Evolutionary conservation across 345 rosid genomes (phyloP).

Genomic region (Camelina sativa): DNA sequence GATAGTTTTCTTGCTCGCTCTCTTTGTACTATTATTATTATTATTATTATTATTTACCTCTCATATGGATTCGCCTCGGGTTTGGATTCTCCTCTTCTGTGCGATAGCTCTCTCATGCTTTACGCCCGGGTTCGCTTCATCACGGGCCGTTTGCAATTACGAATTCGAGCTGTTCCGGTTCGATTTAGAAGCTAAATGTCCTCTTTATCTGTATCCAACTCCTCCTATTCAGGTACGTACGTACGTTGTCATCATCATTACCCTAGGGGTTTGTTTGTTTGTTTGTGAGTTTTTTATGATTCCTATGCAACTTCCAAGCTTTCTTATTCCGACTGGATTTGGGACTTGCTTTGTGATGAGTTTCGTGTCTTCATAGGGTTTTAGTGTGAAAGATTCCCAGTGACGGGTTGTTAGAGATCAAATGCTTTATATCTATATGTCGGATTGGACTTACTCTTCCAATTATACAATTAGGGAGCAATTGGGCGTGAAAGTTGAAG

Average conservation of each 20-base stretch:
- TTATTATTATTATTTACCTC: too few relatives aligned
- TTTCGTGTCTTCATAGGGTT: conserved; percentile 8
- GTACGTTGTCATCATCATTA: conserved; percentile 10
- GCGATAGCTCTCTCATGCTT: conserved; percentile 37
- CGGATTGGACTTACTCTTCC: conserved; percentile 3
- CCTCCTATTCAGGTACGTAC: conserved; percentile 66
- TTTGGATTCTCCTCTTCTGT: conserved; percentile 45
- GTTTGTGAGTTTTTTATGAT: not conserved
- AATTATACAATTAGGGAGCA: not conserved
- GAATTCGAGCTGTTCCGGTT: conserved; percentile 51
- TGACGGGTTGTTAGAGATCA: not conserved
- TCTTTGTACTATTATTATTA: too few relatives aligned
- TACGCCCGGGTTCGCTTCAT: conserved; percentile 35
- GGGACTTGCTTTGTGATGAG: not conserved
- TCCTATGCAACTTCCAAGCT: not conserved
- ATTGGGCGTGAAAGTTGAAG: not conserved
- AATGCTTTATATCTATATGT: not conserved
- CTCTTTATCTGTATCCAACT: conserved; percentile 60
- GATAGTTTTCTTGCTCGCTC: too few relatives aligned
- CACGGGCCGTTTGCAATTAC: conserved; percentile 51
- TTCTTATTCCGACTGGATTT: conserved; percentile 2
- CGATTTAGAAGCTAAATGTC: conserved; percentile 62
- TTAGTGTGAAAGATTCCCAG: not conserved
- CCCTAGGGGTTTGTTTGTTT: not conserved
- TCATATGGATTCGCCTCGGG: conserved; percentile 36